Evolutionary conservation across 2,329 filamentous ascomycete genomes (phyloP).

Genomic region (Paecilomyces fulvus): DNA sequence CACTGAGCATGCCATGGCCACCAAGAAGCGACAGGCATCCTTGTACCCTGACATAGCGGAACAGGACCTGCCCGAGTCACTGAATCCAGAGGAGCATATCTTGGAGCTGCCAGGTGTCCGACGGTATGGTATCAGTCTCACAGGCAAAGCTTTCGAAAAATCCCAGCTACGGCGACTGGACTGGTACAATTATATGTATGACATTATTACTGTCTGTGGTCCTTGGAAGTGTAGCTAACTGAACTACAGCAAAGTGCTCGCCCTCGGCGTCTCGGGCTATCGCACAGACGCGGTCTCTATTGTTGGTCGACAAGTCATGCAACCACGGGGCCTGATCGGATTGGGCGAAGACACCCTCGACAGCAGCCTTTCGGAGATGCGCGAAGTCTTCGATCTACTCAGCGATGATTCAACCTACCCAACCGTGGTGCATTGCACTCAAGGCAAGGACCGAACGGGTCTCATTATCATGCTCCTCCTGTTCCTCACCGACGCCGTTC

Average conservation of each 20-base stretch:
- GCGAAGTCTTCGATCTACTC: conserved; percentile 60
- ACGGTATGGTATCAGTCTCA: conserved; percentile 64
- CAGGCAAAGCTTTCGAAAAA: conserved; percentile 61
- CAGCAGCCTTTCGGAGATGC: conserved; percentile 57
- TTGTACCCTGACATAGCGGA: conserved; percentile 13
- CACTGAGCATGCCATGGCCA: conserved; percentile 64
- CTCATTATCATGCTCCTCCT: conserved; percentile 61
- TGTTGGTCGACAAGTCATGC: conserved; percentile 62
- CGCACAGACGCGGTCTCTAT: conserved; percentile 62
- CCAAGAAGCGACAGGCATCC: conserved; percentile 49
- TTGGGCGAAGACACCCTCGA: conserved; percentile 63
- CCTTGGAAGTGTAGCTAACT: not conserved
- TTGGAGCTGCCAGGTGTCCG: conserved; percentile 54
- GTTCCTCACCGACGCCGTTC: conserved; percentile 50
- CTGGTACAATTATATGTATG: conserved; percentile 57
- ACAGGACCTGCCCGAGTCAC: conserved; percentile 32
- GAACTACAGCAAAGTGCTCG: conserved; percentile 47
- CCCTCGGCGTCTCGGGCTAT: conserved; percentile 57
- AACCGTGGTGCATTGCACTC: conserved; percentile 71
- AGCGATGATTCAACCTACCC: conserved; percentile 49
- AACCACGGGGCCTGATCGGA: conserved; percentile 61
- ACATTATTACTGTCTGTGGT: conserved; percentile 1
- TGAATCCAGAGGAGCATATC: conserved; percentile 46
- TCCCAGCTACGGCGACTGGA: conserved; percentile 60
- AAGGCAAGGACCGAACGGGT: conserved; percentile 80